Conservation (phyloP, 1,284 basidiomycete genomes). For the Leccinum holopus region DNA sequence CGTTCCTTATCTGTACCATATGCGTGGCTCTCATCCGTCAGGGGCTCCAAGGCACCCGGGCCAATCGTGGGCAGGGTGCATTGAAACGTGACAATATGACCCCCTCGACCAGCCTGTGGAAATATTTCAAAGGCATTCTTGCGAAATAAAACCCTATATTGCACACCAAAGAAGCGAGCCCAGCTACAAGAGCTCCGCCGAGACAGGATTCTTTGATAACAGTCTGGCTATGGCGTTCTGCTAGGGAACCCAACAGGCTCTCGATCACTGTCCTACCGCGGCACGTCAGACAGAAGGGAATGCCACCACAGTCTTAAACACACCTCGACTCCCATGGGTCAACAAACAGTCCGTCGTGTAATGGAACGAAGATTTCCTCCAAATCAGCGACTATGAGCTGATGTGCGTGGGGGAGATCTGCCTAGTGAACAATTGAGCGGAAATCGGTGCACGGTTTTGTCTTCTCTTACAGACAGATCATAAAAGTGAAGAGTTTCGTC, state of each 20-base stretch:
- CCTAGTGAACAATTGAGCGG: constrained; percentile 39
- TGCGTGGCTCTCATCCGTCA: constrained; percentile 65
- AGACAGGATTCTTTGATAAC: constrained; percentile 57
- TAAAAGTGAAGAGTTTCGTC: constrained; percentile 88
- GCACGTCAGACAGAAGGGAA: constrained; percentile 11
- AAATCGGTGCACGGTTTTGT: constrained; percentile 22
- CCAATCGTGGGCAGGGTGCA: constrained; percentile 79
- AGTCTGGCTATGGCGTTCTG: constrained; percentile 60
- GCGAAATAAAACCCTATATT: constrained; percentile 5
- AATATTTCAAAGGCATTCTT: constrained; percentile 11
- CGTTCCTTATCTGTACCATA: constrained; percentile 92
- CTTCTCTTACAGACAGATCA: constrained; percentile 74
- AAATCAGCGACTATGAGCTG: constrained; percentile 90
- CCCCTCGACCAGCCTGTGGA: constrained; percentile 74
- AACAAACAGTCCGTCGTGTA: constrained; percentile 77
- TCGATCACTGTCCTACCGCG: constrained; percentile 55
- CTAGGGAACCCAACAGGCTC: constrained; percentile 65
- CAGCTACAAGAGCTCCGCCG: constrained; percentile 77
- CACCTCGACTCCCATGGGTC: constrained; percentile 73
- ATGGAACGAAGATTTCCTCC: constrained; percentile 88
- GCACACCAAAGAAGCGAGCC: constrained; percentile 72
- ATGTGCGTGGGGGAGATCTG: constrained; percentile 56
- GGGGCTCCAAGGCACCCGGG: constrained; percentile 61
- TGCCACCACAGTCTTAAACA: constrained; percentile 17
- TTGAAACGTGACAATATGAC: constrained; percentile 84